Evolutionary conservation across 352 stramenopile species (phyloP).

Genomic region (Halophytophthora polymorphica): DNA sequence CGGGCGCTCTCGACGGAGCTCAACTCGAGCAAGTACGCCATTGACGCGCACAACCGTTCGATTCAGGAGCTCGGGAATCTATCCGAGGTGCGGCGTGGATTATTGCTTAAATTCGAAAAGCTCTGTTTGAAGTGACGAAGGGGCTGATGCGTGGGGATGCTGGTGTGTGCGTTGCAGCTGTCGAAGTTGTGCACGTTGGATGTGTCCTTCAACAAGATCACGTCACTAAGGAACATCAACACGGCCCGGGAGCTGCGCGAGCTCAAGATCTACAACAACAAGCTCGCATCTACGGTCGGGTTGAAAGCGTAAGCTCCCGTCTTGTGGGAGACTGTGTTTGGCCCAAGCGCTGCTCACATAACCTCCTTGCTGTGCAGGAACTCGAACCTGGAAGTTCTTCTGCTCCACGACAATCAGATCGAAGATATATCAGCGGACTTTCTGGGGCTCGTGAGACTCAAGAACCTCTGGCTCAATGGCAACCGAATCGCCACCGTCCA

Average conservation of each 20-base stretch:
- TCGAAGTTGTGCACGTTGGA: slow-evolving; percentile 72
- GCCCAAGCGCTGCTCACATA: neutral
- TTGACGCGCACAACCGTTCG: slow-evolving; percentile 75
- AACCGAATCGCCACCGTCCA: slow-evolving; percentile 54
- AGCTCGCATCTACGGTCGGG: slow-evolving; percentile 44
- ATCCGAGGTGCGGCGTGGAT: slow-evolving; percentile 36
- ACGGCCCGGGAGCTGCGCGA: slow-evolving; percentile 63
- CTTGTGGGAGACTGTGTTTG: neutral
- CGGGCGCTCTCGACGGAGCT: slow-evolving; percentile 46
- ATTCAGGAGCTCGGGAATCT: slow-evolving; percentile 62
- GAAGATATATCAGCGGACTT: slow-evolving; percentile 57
- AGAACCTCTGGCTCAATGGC: slow-evolving; percentile 66
- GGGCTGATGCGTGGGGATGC: neutral
- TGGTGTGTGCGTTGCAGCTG: slow-evolving; percentile 29
- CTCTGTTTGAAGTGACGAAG: neutral
- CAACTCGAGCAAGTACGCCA: slow-evolving; percentile 78
- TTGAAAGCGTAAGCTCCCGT: slow-evolving; percentile 38
- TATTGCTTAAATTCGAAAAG: neutral
- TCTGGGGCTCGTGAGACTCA: slow-evolving; percentile 59
- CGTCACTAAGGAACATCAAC: slow-evolving; percentile 50
- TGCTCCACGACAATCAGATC: slow-evolving; percentile 77
- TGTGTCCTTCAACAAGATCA: slow-evolving; percentile 75
- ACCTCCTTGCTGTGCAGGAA: slow-evolving; percentile 33
- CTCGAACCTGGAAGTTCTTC: slow-evolving; percentile 54
- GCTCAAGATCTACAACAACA: slow-evolving; percentile 84